Percentiles rank a stretch among this genome's conserved stretches.
phyloP scores from a whole-genome alignment of 2,329 filamentous ascomycete species.

The Exophiala dermatitidis region DNA sequence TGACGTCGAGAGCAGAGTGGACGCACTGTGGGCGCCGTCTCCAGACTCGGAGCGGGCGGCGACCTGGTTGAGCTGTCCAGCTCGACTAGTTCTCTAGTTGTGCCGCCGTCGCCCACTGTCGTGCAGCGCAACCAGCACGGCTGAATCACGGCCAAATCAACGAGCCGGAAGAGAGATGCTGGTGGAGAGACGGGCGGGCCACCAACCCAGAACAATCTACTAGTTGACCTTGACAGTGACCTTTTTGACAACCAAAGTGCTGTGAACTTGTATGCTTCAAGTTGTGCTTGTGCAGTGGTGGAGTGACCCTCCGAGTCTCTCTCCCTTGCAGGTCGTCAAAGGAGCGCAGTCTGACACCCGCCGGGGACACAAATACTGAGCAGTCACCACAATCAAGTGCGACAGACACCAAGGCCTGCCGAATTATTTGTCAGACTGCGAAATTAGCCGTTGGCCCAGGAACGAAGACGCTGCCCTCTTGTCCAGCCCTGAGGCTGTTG shows the following conservation, averaged over 20 bases:
- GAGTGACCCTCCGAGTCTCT: background rate
- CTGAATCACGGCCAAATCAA: slow-evolving; percentile 9
- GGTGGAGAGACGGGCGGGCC: background rate
- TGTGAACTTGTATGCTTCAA: too few relatives aligned
- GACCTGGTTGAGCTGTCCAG: background rate
- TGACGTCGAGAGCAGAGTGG: background rate
- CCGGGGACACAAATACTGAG: too few relatives aligned
- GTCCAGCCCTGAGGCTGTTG: too few relatives aligned
- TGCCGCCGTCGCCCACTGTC: slow-evolving; percentile 1
- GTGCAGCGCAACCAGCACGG: slow-evolving; percentile 17
- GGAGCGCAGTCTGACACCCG: too few relatives aligned
- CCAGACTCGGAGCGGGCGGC: background rate
- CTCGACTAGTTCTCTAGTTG: background rate
- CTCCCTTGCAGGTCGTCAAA: too few relatives aligned
- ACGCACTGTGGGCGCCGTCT: background rate
- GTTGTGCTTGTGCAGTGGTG: background rate
- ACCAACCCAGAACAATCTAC: background rate
- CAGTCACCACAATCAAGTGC: too few relatives aligned
- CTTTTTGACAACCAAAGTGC: too few relatives aligned
- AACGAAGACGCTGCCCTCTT: too few relatives aligned
- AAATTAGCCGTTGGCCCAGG: too few relatives aligned
- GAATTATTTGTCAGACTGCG: too few relatives aligned
- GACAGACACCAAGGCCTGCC: too few relatives aligned
- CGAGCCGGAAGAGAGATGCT: background rate
- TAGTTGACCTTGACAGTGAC: background rate